These are phyloP conservation scores for Ceratocystis eucalypticola DNA, from an alignment of 2,329 filamentous ascomycete species.

Conservation along the genomic window DNA sequence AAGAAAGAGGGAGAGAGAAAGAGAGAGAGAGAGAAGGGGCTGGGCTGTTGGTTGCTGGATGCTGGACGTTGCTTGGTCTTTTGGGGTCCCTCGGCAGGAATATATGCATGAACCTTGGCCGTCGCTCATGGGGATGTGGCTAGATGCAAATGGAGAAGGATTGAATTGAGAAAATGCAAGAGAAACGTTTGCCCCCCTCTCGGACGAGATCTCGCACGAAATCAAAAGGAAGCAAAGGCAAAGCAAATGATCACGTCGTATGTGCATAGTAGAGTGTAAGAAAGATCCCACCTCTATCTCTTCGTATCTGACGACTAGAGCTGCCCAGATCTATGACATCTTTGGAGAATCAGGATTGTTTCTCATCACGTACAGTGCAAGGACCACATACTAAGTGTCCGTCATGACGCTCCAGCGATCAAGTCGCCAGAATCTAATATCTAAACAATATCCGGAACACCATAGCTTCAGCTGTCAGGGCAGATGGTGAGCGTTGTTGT, in stretches of 20 bases:
- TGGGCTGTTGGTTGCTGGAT: background rate
- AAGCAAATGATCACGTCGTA: background rate
- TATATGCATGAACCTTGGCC: slow-evolving; percentile 6
- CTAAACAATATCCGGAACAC: background rate
- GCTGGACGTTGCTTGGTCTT: background rate
- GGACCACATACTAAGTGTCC: slow-evolving; percentile 1
- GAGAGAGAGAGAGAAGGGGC: background rate
- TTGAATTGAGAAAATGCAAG: background rate
- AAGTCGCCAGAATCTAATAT: background rate
- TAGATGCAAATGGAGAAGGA: background rate
- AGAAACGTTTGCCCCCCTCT: background rate
- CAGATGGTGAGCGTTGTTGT: slow-evolving; percentile 3
- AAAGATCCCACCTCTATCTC: background rate
- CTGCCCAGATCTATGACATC: background rate
- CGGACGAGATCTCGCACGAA: slow-evolving; percentile 8
- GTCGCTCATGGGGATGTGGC: background rate
- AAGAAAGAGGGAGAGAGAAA: background rate
- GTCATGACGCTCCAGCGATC: background rate
- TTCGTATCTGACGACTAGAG: background rate
- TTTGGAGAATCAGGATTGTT: background rate
- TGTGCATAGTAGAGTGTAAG: background rate
- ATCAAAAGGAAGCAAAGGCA: background rate
- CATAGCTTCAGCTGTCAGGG: slow-evolving; percentile 8
- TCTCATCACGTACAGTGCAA: background rate
- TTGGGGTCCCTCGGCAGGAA: background rate